Percentiles rank a stretch among this genome's conserved stretches.
Evolutionary conservation across 2,329 filamentous ascomycete species (phyloP).

Genomic region (Monosporascus sp.): DNA sequence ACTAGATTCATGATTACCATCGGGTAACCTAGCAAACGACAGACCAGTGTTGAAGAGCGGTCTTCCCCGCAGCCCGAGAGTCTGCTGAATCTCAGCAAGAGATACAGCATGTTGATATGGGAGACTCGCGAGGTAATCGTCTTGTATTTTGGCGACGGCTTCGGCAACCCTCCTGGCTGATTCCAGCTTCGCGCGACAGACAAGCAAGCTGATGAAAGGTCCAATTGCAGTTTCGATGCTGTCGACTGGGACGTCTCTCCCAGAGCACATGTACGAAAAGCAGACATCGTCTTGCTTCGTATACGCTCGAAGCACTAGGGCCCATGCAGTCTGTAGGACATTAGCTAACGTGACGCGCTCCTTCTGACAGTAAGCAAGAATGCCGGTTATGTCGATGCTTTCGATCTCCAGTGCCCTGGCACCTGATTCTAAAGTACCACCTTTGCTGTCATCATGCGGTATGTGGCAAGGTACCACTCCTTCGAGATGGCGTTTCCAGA

Average conservation of each 20-base stretch:
- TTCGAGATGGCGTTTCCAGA: not conserved
- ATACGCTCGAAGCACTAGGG: not conserved
- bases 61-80: not conserved
- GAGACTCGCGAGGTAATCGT: not conserved
- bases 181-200: not conserved
- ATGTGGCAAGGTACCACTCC: not conserved
- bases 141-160: not conserved
- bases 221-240: no score
- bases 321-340: not conserved
- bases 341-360: not conserved
- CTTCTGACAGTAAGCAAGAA: not conserved
- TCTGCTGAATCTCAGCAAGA: not conserved
- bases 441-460: not conserved
- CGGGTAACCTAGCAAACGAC: not conserved
- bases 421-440: not conserved
- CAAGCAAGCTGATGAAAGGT: no score
- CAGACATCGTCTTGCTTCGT: not conserved
- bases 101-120: not conserved
- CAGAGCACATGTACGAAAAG: not conserved
- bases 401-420: not conserved
- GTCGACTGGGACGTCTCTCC: not conserved
- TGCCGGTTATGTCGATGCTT: not conserved
- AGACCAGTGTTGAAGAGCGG: not conserved
- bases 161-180: not conserved
- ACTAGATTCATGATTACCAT: not conserved